Base-by-base conservation (phyloP, 1,139 yeast genomes). In the Blastobotrys ciferrii region DNA sequence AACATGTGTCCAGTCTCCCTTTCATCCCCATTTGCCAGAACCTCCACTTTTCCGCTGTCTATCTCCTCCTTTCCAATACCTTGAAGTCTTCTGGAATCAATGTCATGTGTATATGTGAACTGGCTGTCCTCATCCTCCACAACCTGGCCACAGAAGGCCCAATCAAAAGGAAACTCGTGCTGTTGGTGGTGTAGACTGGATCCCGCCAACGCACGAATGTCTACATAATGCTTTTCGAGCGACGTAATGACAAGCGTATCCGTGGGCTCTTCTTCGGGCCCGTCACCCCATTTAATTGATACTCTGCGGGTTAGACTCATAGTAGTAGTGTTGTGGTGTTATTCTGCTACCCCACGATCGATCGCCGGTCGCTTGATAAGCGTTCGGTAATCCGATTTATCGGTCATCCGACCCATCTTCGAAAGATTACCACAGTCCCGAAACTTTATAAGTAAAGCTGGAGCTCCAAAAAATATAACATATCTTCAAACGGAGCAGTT, bases 1-100 rank as follows among this genome's bases (percentile, higher is more conserved):
- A 59, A 55, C 85, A 81, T 80, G 2, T 56, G 54, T 0, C 87
- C 87, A 0, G 73, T 70, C 58, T 81, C 87, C 44, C 68, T 68
- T 39, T 83, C 67, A 49, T 72, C 70, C 7, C 76, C 73, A 19
- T 67, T 69, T 9, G 62, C 69, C 38, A 75, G 60, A 1, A 61
- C 58, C 69, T 32, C 66, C 68, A 9, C 51, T 54, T 7, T 50
- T 49, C 23, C 55, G 11, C 53, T 48, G 19, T 52, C 54, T 28
- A 43, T 41, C 31, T 53, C 56, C 15, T 46, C 40, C 5, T 43
- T 17, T 1, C 48, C 49, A 2, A 43, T 43, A n/a, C 53, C 53
- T 32, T 64, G 46, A 9, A 54, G 43, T 23, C 47, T 36, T 14
- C 57, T 62, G 1, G 80, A 72, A 50, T 75, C 78, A 45, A 77